Conservation (phyloP, 1,284 basidiomycete genomes). For the Pisolithus thermaeus region DNA sequence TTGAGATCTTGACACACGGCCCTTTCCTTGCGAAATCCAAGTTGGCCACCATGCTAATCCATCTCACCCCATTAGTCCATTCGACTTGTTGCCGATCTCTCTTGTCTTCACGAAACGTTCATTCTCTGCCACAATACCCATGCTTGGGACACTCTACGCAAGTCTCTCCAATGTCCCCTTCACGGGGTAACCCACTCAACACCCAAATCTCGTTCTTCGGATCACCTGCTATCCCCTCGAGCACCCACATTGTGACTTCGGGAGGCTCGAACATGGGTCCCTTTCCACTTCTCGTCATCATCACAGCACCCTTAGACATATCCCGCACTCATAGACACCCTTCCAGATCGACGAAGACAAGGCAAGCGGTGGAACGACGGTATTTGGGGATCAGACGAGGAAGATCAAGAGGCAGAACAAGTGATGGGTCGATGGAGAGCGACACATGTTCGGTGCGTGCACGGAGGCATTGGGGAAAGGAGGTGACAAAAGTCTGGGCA, state of each 20-base stretch:
- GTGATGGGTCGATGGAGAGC: conserved; percentile 23
- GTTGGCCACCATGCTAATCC: conserved; percentile 78
- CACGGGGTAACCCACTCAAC: conserved; percentile 68
- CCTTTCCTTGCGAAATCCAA: conserved; percentile 77
- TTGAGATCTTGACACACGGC: conserved; percentile 75
- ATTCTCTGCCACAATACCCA: conserved; percentile 87
- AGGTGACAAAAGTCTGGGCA: conserved; percentile 79
- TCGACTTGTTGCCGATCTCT: conserved; percentile 1
- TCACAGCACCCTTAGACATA: conserved; percentile 25
- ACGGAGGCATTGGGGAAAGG: conserved; percentile 69
- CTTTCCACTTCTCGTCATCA: conserved; percentile 34
- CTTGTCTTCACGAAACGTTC: conserved; percentile 76
- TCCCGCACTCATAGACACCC: conserved; percentile 67
- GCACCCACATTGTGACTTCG: conserved; percentile 45
- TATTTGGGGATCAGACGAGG: conserved; percentile 52
- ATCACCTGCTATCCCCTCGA: conserved; percentile 62
- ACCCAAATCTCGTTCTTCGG: conserved; percentile 76
- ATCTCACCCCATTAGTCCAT: conserved; percentile 34
- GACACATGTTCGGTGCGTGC: conserved; percentile 59
- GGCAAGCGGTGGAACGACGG: conserved; percentile 54
- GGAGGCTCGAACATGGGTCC: conserved; percentile 48
- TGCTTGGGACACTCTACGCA: conserved; percentile 50
- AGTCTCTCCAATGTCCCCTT: conserved; percentile 59
- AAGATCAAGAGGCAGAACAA: conserved; percentile 49
- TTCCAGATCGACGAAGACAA: conserved; percentile 78